Evolutionary conservation across 2,329 filamentous ascomycete species (phyloP).

Genomic region (Penicillium glabrum): DNA sequence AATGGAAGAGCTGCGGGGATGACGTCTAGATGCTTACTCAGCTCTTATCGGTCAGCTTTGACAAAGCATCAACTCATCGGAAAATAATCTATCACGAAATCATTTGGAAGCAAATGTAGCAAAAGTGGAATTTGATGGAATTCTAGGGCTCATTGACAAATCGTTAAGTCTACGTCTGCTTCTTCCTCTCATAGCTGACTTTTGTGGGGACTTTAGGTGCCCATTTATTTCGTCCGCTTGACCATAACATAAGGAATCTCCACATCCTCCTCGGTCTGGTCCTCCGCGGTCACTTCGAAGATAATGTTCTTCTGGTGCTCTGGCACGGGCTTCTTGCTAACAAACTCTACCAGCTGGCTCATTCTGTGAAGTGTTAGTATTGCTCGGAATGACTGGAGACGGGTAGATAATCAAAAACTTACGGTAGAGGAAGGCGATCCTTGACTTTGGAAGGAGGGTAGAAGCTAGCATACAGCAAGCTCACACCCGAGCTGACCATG

Average conservation of each 20-base stretch:
- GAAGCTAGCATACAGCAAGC: constrained; percentile 90
- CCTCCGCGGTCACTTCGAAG: constrained; percentile 92
- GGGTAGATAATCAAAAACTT: constrained; percentile 38
- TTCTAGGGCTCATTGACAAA: constrained; percentile 13
- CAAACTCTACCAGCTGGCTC: constrained; percentile 80
- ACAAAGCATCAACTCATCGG: constrained; percentile 22
- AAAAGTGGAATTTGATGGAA: constrained; percentile 3
- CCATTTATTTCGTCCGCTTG: constrained; percentile 56
- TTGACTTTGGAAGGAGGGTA: constrained; percentile 80
- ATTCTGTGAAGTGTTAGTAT: constrained; percentile 58
- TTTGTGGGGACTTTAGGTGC: neutral
- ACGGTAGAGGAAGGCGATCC: constrained; percentile 73
- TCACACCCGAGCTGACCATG: constrained; percentile 98
- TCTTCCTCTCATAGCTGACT: neutral
- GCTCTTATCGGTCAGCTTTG: constrained; percentile 24
- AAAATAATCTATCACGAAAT: neutral
- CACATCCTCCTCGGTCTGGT: constrained; percentile 85
- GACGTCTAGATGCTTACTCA: constrained; percentile 24
- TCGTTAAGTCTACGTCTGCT: constrained; percentile 14
- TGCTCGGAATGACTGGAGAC: neutral
- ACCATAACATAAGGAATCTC: constrained; percentile 97
- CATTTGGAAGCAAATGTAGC: neutral
- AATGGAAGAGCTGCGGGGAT: constrained; percentile 11
- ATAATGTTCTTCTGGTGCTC: constrained; percentile 93
- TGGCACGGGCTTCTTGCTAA: constrained; percentile 90